A percentile compares a stretch with the other conserved stretches of the same genome.
phyloP scores from a whole-genome alignment of 352 stramenopile genomes.

The Blastocystis sp. region DNA sequence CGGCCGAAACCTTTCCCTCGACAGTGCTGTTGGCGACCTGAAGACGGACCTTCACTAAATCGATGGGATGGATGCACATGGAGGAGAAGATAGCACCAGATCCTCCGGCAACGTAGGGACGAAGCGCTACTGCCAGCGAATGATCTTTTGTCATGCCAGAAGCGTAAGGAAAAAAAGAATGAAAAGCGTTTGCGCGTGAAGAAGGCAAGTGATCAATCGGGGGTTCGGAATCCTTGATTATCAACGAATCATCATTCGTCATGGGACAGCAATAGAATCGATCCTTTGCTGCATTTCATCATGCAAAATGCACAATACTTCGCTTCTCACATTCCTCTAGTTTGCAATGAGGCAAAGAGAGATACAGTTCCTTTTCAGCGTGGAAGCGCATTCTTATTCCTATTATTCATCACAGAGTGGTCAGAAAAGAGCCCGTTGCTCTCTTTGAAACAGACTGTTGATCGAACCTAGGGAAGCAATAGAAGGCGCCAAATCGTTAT shows the following conservation, averaged over 20 bases:
- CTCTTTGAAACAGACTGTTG: too few relatives aligned
- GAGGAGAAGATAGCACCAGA: conserved; percentile 68
- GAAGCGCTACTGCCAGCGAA: conserved; percentile 7
- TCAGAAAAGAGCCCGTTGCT: too few relatives aligned
- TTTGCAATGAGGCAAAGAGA: too few relatives aligned
- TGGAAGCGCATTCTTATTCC: too few relatives aligned
- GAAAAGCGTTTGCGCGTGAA: neutral
- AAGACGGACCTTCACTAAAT: conserved; percentile 84
- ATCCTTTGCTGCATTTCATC: too few relatives aligned
- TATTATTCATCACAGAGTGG: too few relatives aligned
- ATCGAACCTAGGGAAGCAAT: too few relatives aligned
- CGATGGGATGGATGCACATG: conserved; percentile 80
- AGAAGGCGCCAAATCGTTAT: too few relatives aligned
- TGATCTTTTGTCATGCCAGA: conserved; percentile 43
- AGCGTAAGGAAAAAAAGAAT: conserved; percentile 52
- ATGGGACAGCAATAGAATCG: too few relatives aligned
- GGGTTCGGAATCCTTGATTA: conserved; percentile 24
- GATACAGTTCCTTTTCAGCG: too few relatives aligned
- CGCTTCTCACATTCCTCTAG: neutral
- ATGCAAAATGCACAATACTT: neutral
- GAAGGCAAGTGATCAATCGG: conserved; percentile 41
- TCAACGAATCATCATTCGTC: neutral
- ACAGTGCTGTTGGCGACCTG: conserved; percentile 76
- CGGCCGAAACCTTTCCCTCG: conserved; percentile 77
- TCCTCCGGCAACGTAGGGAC: conserved; percentile 58